These are phyloP conservation scores for Magnolia sinica DNA, from an alignment of 164 flowering plant genomes.

Conservation along the genomic window DNA sequence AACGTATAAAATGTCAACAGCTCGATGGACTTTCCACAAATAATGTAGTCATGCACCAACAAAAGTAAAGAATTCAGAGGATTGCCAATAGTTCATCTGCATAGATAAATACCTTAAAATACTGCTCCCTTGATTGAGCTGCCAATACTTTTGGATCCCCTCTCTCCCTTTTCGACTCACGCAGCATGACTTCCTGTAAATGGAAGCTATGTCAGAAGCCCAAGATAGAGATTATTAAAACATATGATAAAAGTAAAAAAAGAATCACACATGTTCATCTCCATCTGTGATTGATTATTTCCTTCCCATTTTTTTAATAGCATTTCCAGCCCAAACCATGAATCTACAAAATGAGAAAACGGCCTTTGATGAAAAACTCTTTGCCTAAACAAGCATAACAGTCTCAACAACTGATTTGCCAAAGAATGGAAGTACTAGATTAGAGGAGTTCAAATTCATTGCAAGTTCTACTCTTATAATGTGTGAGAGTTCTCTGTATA, in stretches of 20 bases:
- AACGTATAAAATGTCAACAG: not conserved
- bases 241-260: not conserved
- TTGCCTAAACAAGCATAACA: not conserved
- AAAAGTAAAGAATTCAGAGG: not conserved
- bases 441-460: too few species aligned
- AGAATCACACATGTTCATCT: not conserved
- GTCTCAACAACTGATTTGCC: not conserved
- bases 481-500: too few species aligned
- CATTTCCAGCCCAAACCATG: not conserved
- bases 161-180: constrained; percentile 48
- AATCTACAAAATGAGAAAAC: too few species aligned
- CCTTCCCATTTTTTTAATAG: not conserved
- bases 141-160: constrained; percentile 80
- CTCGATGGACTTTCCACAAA: not conserved
- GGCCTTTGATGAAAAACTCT: not conserved
- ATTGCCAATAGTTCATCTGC: not conserved
- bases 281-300: not conserved
- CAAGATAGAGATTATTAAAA: not conserved
- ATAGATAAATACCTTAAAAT: constrained; percentile 48
- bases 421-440: too few species aligned
- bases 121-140: constrained; percentile 77
- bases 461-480: too few species aligned
- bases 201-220: constrained; percentile 13
- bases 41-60: not conserved
- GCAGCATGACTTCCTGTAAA: constrained; percentile 70